These are phyloP conservation scores for Erythrophleum ivorense DNA, from an alignment of 331 rosid genomes.

Conservation along the genomic window DNA sequence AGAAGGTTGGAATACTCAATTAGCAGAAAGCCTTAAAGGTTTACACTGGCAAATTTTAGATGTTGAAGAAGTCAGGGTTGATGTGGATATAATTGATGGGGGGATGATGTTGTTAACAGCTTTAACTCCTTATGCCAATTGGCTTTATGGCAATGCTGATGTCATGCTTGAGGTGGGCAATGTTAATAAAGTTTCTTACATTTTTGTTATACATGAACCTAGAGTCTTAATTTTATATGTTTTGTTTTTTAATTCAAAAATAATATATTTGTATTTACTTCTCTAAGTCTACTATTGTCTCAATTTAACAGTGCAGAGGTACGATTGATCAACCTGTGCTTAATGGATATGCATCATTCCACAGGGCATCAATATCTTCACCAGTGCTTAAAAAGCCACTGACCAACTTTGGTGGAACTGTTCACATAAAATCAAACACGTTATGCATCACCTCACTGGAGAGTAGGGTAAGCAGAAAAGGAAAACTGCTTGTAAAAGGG, in stretches of 20 bases:
- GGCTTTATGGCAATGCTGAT: slow-evolving; percentile 96
- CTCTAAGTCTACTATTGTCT: slow-evolving; percentile 39
- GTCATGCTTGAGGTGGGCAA: slow-evolving; percentile 81
- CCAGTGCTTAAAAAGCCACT: slow-evolving; percentile 83
- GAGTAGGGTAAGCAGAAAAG: slow-evolving; percentile 87
- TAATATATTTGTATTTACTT: slow-evolving; percentile 9
- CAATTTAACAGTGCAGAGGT: slow-evolving; percentile 77
- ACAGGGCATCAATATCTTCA: slow-evolving; percentile 90
- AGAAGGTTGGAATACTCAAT: slow-evolving; percentile 77
- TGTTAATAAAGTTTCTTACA: slow-evolving; percentile 20
- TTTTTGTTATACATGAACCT: not conserved
- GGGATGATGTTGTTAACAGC: slow-evolving; percentile 97
- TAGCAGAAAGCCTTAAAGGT: slow-evolving; percentile 85
- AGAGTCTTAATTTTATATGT: not conserved
- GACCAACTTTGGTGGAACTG: slow-evolving; percentile 79
- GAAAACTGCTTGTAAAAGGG: slow-evolving; percentile 83
- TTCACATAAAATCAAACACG: slow-evolving; percentile 84
- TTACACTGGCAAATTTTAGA: slow-evolving; percentile 79
- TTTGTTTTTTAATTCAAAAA: not conserved
- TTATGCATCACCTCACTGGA: slow-evolving; percentile 84
- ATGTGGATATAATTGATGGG: slow-evolving; percentile 94
- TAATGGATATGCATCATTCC: slow-evolving; percentile 92
- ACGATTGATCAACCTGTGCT: slow-evolving; percentile 88
- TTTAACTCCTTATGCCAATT: slow-evolving; percentile 81
- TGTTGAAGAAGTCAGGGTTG: slow-evolving; percentile 87